Percentiles rank a stretch among this genome's conserved stretches.
These are phyloP conservation scores for Persicaria maculosa DNA, from an alignment of 148 eudicot genomes.

Conservation along the genomic window DNA sequence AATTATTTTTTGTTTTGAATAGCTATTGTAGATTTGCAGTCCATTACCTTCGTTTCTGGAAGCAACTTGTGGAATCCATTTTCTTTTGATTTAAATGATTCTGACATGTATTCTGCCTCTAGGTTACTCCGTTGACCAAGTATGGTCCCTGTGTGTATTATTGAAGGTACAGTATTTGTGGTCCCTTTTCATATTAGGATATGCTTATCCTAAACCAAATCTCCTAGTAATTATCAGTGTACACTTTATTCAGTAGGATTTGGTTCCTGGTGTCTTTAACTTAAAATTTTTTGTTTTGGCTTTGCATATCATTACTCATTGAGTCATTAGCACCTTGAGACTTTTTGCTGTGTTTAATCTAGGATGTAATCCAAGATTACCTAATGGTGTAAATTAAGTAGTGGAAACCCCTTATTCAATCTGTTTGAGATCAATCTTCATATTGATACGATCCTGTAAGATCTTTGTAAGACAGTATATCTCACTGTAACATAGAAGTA, in stretches of 20 bases:
- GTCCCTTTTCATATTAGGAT: not conserved
- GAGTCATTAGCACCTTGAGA: constrained; percentile 3
- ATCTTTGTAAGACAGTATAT: too few species aligned
- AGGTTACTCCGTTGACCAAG: too few species aligned
- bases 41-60: too few species aligned
- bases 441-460: too few species aligned
- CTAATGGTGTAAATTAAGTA: constrained; percentile 2
- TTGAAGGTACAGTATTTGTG: not conserved
- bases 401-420: not conserved
- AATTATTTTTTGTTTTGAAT: too few species aligned
- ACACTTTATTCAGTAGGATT: not conserved
- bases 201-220: not conserved
- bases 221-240: too few species aligned
- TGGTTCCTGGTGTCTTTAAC: not conserved
- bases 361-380: constrained; percentile 7
- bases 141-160: not conserved
- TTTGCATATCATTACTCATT: not conserved
- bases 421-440: too few species aligned
- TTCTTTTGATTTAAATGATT: too few species aligned
- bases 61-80: too few species aligned
- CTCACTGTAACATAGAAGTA: too few species aligned
- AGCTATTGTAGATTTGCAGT: too few species aligned
- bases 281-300: not conserved
- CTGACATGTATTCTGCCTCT: too few species aligned
- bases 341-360: not conserved